Percentiles rank a stretch among this genome's conserved stretches.
Evolutionary conservation across 768 basidiomycete genomes (phyloP).

Genomic region (Agrocybe pediades): DNA sequence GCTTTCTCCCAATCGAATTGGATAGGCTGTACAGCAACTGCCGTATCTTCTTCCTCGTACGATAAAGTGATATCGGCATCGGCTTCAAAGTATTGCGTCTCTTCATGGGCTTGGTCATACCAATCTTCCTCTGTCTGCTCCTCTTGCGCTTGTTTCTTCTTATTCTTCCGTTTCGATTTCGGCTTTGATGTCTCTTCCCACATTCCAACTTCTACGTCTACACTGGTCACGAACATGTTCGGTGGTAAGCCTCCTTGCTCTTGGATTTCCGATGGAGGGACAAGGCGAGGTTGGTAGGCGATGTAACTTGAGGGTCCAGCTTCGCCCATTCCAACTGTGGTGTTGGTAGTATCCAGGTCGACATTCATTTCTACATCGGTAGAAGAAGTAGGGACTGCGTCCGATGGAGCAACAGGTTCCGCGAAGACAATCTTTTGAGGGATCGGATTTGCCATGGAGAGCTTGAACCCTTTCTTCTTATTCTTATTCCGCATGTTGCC

Average conservation of each 20-base stretch:
- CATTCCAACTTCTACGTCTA: slow-evolving; percentile 64
- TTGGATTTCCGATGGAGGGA: slow-evolving; percentile 68
- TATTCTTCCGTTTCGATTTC: slow-evolving; percentile 28
- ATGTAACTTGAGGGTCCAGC: not conserved
- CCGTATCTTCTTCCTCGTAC: not conserved
- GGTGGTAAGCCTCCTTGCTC: slow-evolving; percentile 50
- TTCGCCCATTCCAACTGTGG: no score
- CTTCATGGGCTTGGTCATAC: slow-evolving; percentile 8
- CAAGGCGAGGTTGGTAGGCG: slow-evolving; percentile 30
- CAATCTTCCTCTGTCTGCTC: slow-evolving; percentile 8
- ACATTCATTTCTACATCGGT: not conserved
- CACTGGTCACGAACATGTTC: slow-evolving; percentile 70
- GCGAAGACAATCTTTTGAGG: slow-evolving; percentile 57
- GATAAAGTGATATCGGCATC: slow-evolving; percentile 2
- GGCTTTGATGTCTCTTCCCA: slow-evolving; percentile 21
- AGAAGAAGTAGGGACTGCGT: not conserved
- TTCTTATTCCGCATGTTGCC: slow-evolving; percentile 71
- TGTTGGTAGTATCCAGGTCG: not conserved
- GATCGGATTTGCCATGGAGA: slow-evolving; percentile 43
- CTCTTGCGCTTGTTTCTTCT: slow-evolving; percentile 27
- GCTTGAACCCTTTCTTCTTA: slow-evolving; percentile 69
- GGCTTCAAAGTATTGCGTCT: slow-evolving; percentile 18
- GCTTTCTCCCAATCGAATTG: slow-evolving; percentile 39
- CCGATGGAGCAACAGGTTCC: not conserved
- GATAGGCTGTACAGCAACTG: slow-evolving; percentile 10